Evolutionary conservation across 75 land plant genomes (phyloP), one percentile per base, ranked within the genome.

Genomic region (Selaginella tamariscina): DNA sequence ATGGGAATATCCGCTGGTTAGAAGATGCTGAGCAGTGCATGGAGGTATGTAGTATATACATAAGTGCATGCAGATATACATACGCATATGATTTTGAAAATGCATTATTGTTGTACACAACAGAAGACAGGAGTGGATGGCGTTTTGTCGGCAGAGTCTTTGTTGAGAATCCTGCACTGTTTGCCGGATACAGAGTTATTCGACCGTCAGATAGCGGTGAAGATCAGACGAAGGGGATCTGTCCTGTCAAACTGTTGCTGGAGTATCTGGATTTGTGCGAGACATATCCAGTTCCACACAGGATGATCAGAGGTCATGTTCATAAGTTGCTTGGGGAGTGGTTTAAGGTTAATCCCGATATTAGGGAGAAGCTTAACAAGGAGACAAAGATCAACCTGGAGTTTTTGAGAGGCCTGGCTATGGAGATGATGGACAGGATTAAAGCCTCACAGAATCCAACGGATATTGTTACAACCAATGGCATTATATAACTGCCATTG

Each of bases 91-190:
- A n/a, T n/a, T n/a, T n/a, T n/a, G n/a, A n/a, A n/a, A n/a, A n/a
- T n/a, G n/a, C n/a, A n/a, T n/a, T n/a, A n/a, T n/a, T n/a, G n/a
- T n/a, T n/a, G n/a, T n/a, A n/a, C n/a, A n/a, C n/a, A n/a, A n/a
- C 72, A 73, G 49, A 82, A 77, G 54, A 95, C 99, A 1, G 92
- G 87, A 33, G 84, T 68, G n/a, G 97, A 91, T 54, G 99, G 99
- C 56, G 92, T 95, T 56, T 70, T 95, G 33, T 95, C 99, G 9
- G 99, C 99, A 30, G 99, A 90, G 49, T 72, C 97, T 49, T 76
- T 91, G 27, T 92, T 29, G 97, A 90, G 72, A 95, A 95, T 73
- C 99, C 99, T n/a, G 99, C 99, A 22, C 83, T 95, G 2, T 95
- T 95, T 81, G 92, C 92, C 32, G 99, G 99, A 28, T 85, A 68